Conservation (phyloP, 441 rosid species). For the Flueggea neowawraea region DNA sequence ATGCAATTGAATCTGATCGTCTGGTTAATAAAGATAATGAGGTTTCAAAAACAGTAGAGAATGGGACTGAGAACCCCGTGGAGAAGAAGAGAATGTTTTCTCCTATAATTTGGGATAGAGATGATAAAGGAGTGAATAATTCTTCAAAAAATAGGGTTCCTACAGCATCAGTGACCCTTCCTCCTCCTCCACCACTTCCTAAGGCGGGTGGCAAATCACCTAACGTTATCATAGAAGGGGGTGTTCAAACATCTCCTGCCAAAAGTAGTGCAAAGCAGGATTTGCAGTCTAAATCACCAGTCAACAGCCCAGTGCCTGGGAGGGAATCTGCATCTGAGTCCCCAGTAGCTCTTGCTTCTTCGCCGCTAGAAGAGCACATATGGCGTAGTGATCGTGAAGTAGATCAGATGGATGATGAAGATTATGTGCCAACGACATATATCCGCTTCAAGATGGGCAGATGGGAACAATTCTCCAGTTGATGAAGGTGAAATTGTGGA, state of each 20-base stretch:
- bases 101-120: constrained; percentile 97
- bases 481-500: constrained; percentile 91
- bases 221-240: constrained; percentile 34
- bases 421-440: constrained; percentile 78
- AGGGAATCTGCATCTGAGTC: constrained; percentile 26
- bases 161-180: constrained; percentile 31
- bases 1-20: constrained; percentile 50
- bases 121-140: constrained; percentile 45
- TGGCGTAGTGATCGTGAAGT: constrained; percentile 38
- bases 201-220: constrained; percentile 44
- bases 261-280: constrained; percentile 26
- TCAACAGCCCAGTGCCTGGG: constrained; percentile 26
- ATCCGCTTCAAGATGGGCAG: constrained; percentile 97
- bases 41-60: constrained; percentile 35
- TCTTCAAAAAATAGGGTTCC: constrained; percentile 35
- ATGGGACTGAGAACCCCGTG: constrained; percentile 42
- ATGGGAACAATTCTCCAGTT: constrained; percentile 74
- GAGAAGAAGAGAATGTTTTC: constrained; percentile 92
- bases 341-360: constrained; percentile 30
- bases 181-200: constrained; percentile 64
- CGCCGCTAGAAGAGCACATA: constrained; percentile 39
- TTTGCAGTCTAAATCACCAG: constrained; percentile 29
- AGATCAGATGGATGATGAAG: constrained; percentile 58
- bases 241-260: constrained; percentile 36
- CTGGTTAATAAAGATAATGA: constrained; percentile 39